These are phyloP conservation scores for Ilex asprella DNA, from an alignment of 257 asterid species.

Conservation along the genomic window DNA sequence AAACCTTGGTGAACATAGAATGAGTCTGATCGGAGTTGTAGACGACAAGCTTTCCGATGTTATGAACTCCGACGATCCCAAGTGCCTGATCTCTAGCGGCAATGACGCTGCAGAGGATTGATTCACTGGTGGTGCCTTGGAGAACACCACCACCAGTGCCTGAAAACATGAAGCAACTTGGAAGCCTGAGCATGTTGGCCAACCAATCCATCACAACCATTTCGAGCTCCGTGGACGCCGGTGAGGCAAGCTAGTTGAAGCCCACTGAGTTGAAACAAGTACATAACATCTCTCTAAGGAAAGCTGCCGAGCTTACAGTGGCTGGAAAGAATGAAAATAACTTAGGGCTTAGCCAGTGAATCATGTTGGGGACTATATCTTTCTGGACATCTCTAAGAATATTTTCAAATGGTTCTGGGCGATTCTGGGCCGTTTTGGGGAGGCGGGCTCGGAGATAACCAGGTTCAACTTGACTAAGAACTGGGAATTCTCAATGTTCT, in stretches of 20 bases:
- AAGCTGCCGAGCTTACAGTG: conserved; percentile 27
- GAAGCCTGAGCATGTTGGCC: conserved; percentile 21
- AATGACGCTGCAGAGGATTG: conserved; percentile 16
- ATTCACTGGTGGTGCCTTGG: conserved; percentile 29
- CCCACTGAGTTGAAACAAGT: conserved; percentile 29
- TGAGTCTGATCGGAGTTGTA: conserved; percentile 30
- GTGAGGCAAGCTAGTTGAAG: conserved; percentile 30
- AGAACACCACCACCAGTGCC: conserved; percentile 32
- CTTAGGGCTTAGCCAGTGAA: conserved; percentile 32
- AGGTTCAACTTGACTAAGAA: conserved; percentile 28
- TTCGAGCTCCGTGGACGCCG: conserved; percentile 30
- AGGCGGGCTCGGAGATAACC: conserved; percentile 22
- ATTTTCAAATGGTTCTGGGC: conserved; percentile 18
- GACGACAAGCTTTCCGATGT: conserved; percentile 17
- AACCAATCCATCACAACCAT: conserved; percentile 36
- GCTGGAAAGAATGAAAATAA: conserved; percentile 34
- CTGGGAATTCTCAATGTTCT: conserved; percentile 19
- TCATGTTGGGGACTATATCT: conserved; percentile 25
- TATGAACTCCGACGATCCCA: conserved; percentile 2
- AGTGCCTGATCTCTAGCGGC: conserved; percentile 25
- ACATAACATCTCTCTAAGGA: conserved; percentile 28
- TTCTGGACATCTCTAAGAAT: conserved; percentile 20
- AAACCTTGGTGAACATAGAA: conserved; percentile 22
- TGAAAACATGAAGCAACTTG: conserved; percentile 22
- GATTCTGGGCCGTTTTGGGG: conserved; percentile 20